These are phyloP conservation scores for Rhodotorula sp. DNA, from an alignment of 1,284 basidiomycete genomes.

Conservation along the genomic window DNA sequence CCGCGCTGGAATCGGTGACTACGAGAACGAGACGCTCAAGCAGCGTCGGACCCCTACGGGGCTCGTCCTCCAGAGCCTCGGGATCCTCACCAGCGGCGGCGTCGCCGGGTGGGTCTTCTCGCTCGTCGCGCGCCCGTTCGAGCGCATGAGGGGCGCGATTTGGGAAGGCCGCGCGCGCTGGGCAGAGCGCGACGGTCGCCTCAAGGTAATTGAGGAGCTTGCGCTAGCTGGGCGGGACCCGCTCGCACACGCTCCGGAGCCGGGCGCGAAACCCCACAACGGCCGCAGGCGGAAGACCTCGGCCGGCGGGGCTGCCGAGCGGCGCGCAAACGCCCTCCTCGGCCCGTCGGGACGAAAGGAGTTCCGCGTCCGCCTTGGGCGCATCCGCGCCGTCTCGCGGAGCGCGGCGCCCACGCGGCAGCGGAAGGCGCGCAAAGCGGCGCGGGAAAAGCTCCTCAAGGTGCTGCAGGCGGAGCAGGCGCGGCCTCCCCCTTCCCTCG, in stretches of 20 bases:
- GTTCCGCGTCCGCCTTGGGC: conserved; percentile 21
- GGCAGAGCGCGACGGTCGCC: conserved; percentile 45
- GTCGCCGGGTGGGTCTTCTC: conserved; percentile 46
- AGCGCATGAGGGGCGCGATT: conserved; percentile 50
- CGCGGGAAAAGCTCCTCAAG: background rate
- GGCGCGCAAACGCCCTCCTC: conserved; percentile 8
- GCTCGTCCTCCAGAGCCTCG: conserved; percentile 45
- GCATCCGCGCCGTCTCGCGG: conserved; percentile 9
- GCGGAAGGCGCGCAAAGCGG: background rate
- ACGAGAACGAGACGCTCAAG: conserved; percentile 7
- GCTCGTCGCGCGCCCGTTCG: conserved; percentile 50
- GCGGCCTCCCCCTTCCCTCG: background rate
- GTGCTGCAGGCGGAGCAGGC: background rate
- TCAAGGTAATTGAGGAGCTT: conserved; percentile 25
- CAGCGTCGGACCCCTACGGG: conserved; percentile 9
- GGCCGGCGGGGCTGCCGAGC: conserved; percentile 24
- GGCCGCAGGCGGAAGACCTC: conserved; percentile 2
- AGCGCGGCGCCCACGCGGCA: background rate
- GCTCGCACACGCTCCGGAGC: background rate
- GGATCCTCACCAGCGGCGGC: conserved; percentile 45
- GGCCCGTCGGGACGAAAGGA: conserved; percentile 16
- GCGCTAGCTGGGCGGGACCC: background rate
- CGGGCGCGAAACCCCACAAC: too few relatives aligned
- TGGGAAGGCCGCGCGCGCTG: conserved; percentile 49
- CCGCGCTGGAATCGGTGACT: background rate